These are phyloP conservation scores for Coemansia sp. DNA, from an alignment of 192 early-diverging fungal genomes.

Conservation along the genomic window DNA sequence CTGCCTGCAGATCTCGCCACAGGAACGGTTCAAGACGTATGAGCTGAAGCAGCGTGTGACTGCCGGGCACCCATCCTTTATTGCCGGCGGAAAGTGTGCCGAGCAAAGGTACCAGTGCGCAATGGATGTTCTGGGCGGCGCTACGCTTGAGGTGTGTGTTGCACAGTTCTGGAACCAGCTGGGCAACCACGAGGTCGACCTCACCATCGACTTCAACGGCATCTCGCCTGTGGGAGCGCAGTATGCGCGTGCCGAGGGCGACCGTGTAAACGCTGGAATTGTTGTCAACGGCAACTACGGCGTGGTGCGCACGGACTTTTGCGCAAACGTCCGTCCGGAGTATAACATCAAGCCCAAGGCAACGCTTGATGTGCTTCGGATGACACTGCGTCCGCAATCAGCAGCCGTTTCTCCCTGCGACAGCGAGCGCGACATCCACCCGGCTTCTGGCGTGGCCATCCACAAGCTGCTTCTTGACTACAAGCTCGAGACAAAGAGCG, in stretches of 20 bases:
- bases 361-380: conserved; percentile 62
- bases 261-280: conserved; percentile 7
- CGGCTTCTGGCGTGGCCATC: conserved; percentile 66
- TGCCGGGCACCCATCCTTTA: conserved; percentile 64
- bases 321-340: conserved; percentile 71
- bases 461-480: conserved; percentile 80
- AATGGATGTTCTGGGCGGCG: conserved; percentile 64
- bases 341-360: conserved; percentile 61
- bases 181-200: conserved; percentile 65
- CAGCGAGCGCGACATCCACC: conserved; percentile 68
- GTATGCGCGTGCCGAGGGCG: conserved; percentile 45
- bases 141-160: conserved; percentile 77
- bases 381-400: conserved; percentile 65
- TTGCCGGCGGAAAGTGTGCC: conserved; percentile 59
- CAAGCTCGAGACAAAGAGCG: conserved; percentile 60
- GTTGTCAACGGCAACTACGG: conserved; percentile 47
- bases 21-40: conserved; percentile 62
- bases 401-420: conserved; percentile 62
- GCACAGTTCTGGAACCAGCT: conserved; percentile 90
- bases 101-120: conserved; percentile 58
- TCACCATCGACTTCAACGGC: conserved; percentile 80
- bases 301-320: conserved; percentile 72
- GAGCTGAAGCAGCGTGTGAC: conserved; percentile 60
- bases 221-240: conserved; percentile 54
- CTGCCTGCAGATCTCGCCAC: conserved; percentile 71